Base-by-base conservation (phyloP, 1,139 yeast genomes). In the Saccharomyces hybrid region DNA sequence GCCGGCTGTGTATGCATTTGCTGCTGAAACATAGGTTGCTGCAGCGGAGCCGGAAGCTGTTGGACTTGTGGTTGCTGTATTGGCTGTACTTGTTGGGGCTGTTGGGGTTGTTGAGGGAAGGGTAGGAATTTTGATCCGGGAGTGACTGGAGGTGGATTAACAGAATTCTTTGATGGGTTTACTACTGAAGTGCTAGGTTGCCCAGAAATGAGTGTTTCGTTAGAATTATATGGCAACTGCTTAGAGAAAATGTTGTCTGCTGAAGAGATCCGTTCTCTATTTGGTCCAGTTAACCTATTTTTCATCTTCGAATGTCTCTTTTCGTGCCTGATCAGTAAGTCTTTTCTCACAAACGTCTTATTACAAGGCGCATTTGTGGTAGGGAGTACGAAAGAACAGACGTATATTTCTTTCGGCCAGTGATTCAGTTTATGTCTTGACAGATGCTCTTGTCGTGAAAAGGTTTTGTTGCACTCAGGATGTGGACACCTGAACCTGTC, bases 291-390 rank as follows among this genome's bases (percentile, higher is more conserved):
- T 38, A 38, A 20, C 44, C 44, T 38, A 16, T 49, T 55, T 31
- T 47, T 47, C 28, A 44, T 46, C 44, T 57, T 61, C 2, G 62
- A 69, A 56, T 82, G 86, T 34, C 85, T 68, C 60, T 78, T 79
- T 51, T 76, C 61, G 62, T 82, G 87, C 51, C 86, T 68, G 4
- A 71, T 72, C 25, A 75, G 65, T 47, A 82, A 64, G 63, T 82
- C 87, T 53, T 75, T 77, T 28, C 87, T 73, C 1, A 83, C 88
- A 73, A 83, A 83, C 0, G 84, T 80, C 64, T 80, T 80, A 4
- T 70, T 65, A 61, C 88, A 83, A 5, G 72, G 71, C 3, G 69
- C 68, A 25, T 59, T 57, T 4, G 62, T 56, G 13, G 56, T 59
- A 14, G 64, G 61, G 32, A 56, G 62, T 9, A 61, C 57, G 74